phyloP scores from a whole-genome alignment of 768 basidiomycete genomes.

The Chalciporus pseudorubinellus region DNA sequence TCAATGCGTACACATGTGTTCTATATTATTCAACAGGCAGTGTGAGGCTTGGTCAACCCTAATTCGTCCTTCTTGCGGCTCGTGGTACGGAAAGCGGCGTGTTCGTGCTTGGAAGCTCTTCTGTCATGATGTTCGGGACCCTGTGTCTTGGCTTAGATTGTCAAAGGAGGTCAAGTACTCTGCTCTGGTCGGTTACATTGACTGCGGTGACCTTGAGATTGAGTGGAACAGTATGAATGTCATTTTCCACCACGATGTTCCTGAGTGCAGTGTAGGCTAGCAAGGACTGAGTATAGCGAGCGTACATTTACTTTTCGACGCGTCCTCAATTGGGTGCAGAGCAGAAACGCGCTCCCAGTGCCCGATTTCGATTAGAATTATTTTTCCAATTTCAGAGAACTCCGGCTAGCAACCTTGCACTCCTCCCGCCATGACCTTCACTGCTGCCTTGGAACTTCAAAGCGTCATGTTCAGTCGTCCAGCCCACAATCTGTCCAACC shows the following conservation, averaged over 20 bases:
- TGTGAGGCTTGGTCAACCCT: slow-evolving; percentile 1
- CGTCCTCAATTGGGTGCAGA: not conserved
- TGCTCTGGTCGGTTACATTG: not conserved
- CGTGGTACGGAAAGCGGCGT: not conserved
- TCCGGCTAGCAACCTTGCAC: slow-evolving; percentile 26
- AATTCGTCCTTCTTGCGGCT: not conserved
- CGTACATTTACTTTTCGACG: slow-evolving; percentile 1
- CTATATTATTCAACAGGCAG: not conserved
- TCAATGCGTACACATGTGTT: not conserved
- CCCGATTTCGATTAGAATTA: slow-evolving; percentile 29
- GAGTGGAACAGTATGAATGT: not conserved
- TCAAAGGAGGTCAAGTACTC: not conserved
- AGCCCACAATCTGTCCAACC: slow-evolving; percentile 6
- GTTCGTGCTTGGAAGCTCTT: not conserved
- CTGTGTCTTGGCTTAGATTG: not conserved
- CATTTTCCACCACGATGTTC: not conserved
- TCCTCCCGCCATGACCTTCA: slow-evolving; percentile 26
- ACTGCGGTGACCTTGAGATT: not conserved
- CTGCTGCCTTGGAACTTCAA: slow-evolving; percentile 7
- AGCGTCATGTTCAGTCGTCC: not conserved
- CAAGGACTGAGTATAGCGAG: not conserved
- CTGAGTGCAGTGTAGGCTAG: too few species aligned
- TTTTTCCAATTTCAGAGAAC: slow-evolving; percentile 30
- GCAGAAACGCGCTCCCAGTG: slow-evolving; percentile 3
- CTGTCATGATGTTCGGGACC: not conserved